Conservation (phyloP, 1,139 yeast genomes). For the Groenewaldozyma sp. region DNA sequence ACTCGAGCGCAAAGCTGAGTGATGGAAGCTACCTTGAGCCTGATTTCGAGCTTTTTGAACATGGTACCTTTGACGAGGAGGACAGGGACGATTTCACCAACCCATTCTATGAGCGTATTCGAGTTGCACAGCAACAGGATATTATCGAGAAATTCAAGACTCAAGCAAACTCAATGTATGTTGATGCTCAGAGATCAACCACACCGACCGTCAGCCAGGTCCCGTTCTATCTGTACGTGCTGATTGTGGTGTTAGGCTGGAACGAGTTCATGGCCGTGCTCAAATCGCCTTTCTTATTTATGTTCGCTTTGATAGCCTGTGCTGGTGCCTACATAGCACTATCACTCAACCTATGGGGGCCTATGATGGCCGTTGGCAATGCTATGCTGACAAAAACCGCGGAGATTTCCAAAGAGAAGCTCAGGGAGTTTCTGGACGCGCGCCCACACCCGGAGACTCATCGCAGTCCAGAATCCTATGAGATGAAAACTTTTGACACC, state of each 20-base stretch:
- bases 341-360: constrained; percentile 64
- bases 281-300: constrained; percentile 65
- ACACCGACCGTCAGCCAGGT: constrained; percentile 49
- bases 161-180: constrained; percentile 69
- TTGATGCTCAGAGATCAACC: constrained; percentile 55
- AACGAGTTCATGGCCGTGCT: constrained; percentile 86
- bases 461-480: background rate
- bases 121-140: constrained; percentile 47
- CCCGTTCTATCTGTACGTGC: constrained; percentile 70
- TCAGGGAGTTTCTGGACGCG: constrained; percentile 29
- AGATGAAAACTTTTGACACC: background rate
- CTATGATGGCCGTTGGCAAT: constrained; percentile 52
- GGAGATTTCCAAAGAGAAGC: constrained; percentile 47
- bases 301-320: constrained; percentile 46
- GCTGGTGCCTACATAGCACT: constrained; percentile 64
- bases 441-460: background rate
- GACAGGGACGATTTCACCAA: constrained; percentile 36
- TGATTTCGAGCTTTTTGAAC: constrained; percentile 37
- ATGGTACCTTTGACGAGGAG: constrained; percentile 29
- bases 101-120: constrained; percentile 45
- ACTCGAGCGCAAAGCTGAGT: constrained; percentile 47
- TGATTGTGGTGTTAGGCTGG: constrained; percentile 81
- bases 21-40: constrained; percentile 52
- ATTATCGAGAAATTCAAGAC: constrained; percentile 57
- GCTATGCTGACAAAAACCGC: constrained; percentile 51